Percentiles rank a stretch among this genome's conserved stretches.
Conservation (phyloP, 2,329 filamentous ascomycete genomes). For the Eurotiales sp. region DNA sequence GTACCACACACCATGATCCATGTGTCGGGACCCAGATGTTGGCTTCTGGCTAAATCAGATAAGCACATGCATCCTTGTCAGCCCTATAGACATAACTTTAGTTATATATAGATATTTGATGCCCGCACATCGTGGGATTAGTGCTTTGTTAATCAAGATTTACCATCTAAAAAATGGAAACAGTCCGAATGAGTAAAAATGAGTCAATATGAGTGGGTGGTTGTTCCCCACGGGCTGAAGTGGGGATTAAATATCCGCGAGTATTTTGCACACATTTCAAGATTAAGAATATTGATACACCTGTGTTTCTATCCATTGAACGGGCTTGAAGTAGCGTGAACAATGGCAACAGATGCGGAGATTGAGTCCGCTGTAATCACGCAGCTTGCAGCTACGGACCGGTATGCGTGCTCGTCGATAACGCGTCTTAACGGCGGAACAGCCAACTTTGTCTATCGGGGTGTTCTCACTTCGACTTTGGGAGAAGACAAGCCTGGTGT, state of each 20-base stretch:
- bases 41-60: no score
- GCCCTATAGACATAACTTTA: no score
- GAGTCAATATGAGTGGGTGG: conserved; percentile 1
- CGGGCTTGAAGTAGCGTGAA: no score
- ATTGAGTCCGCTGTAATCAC: conserved; percentile 4
- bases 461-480: background rate
- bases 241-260: no score
- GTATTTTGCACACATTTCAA: no score
- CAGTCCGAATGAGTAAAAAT: background rate
- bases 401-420: conserved; percentile 1
- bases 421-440: conserved; percentile 11
- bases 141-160: no score
- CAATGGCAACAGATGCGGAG: conserved; percentile 11
- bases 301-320: no score
- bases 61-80: no score
- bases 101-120: background rate
- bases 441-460: conserved; percentile 12
- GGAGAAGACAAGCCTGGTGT: background rate
- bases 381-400: background rate
- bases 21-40: no score
- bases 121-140: background rate
- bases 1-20: no score
- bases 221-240: background rate
- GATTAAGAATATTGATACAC: no score
- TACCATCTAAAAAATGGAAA: no score